A percentile compares a stretch with the other conserved stretches of the same genome.
phyloP scores from a whole-genome alignment of 2,329 filamentous ascomycete species.

The Fusarium coffeatum region DNA sequence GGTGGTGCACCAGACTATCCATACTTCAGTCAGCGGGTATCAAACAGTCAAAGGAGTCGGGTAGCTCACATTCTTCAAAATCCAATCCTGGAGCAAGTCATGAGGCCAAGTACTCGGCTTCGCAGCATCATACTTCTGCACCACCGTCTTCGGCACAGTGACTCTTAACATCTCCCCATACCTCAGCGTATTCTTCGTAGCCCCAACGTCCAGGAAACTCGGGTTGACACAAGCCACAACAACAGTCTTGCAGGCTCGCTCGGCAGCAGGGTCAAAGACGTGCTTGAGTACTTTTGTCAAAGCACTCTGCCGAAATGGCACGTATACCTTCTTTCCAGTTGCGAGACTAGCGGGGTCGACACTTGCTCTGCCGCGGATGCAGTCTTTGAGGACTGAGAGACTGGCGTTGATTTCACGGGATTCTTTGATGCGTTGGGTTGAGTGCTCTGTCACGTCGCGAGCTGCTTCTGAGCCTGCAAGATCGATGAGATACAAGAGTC shows the following conservation, averaged over 20 bases:
- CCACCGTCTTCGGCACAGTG: conserved; percentile 47
- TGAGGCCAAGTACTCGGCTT: conserved; percentile 56
- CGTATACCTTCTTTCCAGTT: conserved; percentile 50
- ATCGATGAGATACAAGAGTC: conserved; percentile 60
- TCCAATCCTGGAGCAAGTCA: conserved; percentile 54
- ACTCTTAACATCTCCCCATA: conserved; percentile 62
- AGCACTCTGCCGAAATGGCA: conserved; percentile 60
- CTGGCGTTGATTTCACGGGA: conserved; percentile 61
- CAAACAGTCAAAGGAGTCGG: background rate
- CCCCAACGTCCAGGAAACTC: conserved; percentile 56
- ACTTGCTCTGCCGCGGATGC: conserved; percentile 59
- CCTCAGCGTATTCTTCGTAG: conserved; percentile 61
- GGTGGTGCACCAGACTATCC: conserved; percentile 55
- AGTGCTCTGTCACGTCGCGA: conserved; percentile 55
- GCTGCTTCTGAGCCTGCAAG: conserved; percentile 62
- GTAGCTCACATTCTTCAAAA: conserved; percentile 54
- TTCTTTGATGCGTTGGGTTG: conserved; percentile 58
- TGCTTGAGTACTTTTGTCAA: conserved; percentile 63
- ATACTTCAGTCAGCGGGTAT: background rate
- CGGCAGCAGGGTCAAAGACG: conserved; percentile 58
- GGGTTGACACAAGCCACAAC: conserved; percentile 62
- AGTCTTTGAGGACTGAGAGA: conserved; percentile 63
- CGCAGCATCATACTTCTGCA: conserved; percentile 40
- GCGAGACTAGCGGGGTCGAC: conserved; percentile 45
- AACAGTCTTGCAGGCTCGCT: conserved; percentile 56